phyloP scores from a whole-genome alignment of 805 yeast genomes.

The Ascoidea asiatica region DNA sequence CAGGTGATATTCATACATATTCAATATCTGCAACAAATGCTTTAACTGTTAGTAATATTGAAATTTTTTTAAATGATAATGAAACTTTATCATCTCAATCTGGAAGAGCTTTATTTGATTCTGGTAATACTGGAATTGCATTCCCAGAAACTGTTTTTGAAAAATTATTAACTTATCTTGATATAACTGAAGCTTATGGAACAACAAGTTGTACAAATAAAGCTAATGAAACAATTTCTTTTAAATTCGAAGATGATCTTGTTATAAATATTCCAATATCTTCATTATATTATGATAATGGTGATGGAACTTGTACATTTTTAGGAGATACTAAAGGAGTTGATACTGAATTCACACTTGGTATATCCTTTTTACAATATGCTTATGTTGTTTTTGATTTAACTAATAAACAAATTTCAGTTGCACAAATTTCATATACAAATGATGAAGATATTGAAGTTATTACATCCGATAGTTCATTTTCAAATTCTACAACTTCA shows the following conservation, averaged over 20 bases:
- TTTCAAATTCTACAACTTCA: background rate
- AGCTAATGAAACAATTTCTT: slow-evolving; percentile 26
- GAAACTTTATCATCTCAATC: slow-evolving; percentile 13
- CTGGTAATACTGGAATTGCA: slow-evolving; percentile 31
- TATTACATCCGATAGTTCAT: slow-evolving; percentile 15
- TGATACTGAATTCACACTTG: slow-evolving; percentile 30
- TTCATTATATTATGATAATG: slow-evolving; percentile 11
- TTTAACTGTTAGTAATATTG: slow-evolving; percentile 21
- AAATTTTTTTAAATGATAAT: slow-evolving; percentile 5
- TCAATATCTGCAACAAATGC: slow-evolving; percentile 14
- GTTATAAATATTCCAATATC: slow-evolving; percentile 12
- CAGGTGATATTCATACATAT: slow-evolving; percentile 21
- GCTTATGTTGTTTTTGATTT: slow-evolving; percentile 44
- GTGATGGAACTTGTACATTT: slow-evolving; percentile 27
- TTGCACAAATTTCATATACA: slow-evolving; percentile 32
- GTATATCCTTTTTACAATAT: slow-evolving; percentile 38
- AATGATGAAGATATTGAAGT: slow-evolving; percentile 25
- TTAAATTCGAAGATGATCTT: slow-evolving; percentile 30
- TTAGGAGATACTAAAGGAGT: slow-evolving; percentile 24
- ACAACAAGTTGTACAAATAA: slow-evolving; percentile 16
- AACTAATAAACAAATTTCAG: slow-evolving; percentile 25
- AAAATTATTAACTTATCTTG: background rate
- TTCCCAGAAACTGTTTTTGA: slow-evolving; percentile 22
- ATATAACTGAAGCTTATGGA: slow-evolving; percentile 13
- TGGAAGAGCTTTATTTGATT: slow-evolving; percentile 28